Evolutionary conservation across 306 rosid species (phyloP).

Genomic region (Inga oerstediana): DNA sequence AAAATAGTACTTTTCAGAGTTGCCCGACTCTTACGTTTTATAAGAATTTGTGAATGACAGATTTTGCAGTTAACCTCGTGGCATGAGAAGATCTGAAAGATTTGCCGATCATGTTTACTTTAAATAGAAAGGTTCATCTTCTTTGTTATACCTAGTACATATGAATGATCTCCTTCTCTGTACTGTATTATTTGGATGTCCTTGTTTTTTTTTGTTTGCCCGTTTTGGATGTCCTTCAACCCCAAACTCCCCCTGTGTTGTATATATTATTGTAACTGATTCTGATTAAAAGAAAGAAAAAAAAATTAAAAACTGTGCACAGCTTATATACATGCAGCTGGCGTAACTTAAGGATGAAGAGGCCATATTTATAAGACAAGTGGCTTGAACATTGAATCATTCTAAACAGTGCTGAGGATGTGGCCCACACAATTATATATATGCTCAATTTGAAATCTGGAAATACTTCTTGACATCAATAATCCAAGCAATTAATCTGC

Average conservation of each 20-base stretch:
- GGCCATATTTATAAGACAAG: neutral
- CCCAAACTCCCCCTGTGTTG: neutral
- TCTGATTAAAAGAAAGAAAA: neutral
- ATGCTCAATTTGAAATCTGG: neutral
- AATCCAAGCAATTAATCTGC: neutral
- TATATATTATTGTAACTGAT: neutral
- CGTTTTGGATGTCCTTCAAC: neutral
- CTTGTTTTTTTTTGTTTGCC: no score
- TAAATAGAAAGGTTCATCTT: neutral
- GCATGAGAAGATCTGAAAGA: neutral
- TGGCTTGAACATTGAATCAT: neutral
- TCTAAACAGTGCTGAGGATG: neutral
- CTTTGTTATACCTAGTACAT: neutral
- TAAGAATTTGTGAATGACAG: constrained; percentile 6
- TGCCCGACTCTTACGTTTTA: neutral
- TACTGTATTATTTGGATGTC: no score
- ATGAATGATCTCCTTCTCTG: neutral
- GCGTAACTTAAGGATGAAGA: neutral
- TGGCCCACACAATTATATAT: constrained; percentile 13
- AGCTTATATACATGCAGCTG: neutral
- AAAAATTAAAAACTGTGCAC: neutral
- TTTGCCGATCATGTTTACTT: neutral
- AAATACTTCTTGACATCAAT: neutral
- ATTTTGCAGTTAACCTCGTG: neutral
- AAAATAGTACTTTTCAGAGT: neutral